Conservation (phyloP, 179 eudicot genomes). For the Patellifolia procumbens region DNA sequence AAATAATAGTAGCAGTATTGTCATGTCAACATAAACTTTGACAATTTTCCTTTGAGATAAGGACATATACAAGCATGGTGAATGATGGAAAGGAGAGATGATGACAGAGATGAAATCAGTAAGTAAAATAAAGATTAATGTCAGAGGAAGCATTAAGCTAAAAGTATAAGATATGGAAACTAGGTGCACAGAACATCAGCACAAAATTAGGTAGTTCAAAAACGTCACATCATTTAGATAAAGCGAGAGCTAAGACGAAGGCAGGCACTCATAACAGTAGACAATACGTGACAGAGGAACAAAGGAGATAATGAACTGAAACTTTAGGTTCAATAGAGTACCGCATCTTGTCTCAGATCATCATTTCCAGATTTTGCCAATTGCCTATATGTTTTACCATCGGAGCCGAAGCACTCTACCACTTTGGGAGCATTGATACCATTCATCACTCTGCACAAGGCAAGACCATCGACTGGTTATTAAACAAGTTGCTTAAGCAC, state of each 20-base stretch:
- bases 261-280: not conserved
- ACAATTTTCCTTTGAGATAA: too few relatives aligned
- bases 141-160: too few relatives aligned
- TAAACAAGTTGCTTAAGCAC: conserved; percentile 21
- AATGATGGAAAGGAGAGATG: too few relatives aligned
- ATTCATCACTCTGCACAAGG: conserved; percentile 77
- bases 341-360: conserved; percentile 99
- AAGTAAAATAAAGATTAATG: too few relatives aligned
- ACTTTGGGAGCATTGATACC: conserved; percentile 99
- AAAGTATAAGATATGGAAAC: too few relatives aligned
- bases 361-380: conserved; percentile 99
- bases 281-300: not conserved
- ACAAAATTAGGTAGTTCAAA: too few relatives aligned
- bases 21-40: too few relatives aligned
- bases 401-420: conserved; percentile 93
- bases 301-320: conserved; percentile 22
- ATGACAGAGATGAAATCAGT: too few relatives aligned
- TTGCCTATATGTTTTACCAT: conserved; percentile 89
- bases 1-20: too few relatives aligned
- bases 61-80: too few relatives aligned
- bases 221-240: not conserved
- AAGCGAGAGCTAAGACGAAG: not conserved
- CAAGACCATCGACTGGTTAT: conserved; percentile 21
- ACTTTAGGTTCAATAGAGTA: conserved; percentile 43
- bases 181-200: not conserved